Conservation (phyloP, 805 yeast genomes). For the Metschnikowia kofuensis region DNA sequence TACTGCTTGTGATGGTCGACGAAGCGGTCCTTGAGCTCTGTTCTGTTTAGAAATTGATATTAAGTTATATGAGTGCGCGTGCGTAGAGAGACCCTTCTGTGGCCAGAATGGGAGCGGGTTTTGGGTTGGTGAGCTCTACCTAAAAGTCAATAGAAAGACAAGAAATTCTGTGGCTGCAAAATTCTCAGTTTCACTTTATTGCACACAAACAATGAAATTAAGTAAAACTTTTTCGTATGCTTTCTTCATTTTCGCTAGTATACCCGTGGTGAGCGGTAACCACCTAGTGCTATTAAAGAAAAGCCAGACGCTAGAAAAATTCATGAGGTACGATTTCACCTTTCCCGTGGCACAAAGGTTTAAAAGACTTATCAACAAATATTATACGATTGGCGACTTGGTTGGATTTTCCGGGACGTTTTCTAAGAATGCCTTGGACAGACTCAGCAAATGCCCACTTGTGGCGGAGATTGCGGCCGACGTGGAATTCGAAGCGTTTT, state of each 20-base stretch:
- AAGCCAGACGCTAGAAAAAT: conserved; percentile 46
- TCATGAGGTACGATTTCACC: conserved; percentile 44
- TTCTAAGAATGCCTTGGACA: conserved; percentile 43
- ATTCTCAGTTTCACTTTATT: background rate
- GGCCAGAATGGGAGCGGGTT: background rate
- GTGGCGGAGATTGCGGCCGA: conserved; percentile 72
- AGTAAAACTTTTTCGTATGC: background rate
- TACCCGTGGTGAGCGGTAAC: conserved; percentile 2
- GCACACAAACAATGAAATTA: conserved; percentile 8
- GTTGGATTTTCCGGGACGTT: conserved; percentile 68
- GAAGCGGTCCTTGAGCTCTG: conserved; percentile 1
- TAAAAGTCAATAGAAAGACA: background rate
- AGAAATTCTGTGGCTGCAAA: background rate
- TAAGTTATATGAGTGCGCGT: conserved; percentile 4
- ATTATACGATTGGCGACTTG: conserved; percentile 66
- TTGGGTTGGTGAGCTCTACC: too few species aligned
- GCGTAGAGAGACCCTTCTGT: conserved; percentile 3
- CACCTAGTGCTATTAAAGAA: conserved; percentile 54
- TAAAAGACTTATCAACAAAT: conserved; percentile 45
- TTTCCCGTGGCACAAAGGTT: conserved; percentile 38
- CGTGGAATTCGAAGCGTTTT: conserved; percentile 55
- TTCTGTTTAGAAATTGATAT: conserved; percentile 6
- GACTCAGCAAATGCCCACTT: conserved; percentile 54
- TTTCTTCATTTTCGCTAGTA: conserved; percentile 3
- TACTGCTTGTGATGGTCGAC: background rate